phyloP scores from a whole-genome alignment of 306 rosid genomes.

The Glycine latifolia region DNA sequence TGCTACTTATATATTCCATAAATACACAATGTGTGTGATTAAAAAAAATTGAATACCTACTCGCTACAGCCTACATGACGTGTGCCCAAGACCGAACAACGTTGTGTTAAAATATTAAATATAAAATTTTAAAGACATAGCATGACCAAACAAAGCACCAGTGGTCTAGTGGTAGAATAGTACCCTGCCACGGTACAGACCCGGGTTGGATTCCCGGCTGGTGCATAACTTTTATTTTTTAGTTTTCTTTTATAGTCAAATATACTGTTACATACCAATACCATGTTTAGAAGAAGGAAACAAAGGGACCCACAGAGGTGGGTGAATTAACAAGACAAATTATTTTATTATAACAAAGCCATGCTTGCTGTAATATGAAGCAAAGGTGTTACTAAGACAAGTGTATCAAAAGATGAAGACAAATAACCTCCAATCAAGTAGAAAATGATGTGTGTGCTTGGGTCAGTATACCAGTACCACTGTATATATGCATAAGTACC shows the following conservation, averaged over 20 bases:
- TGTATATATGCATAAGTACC: background rate
- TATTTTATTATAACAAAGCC: too few relatives aligned
- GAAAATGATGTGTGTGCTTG: constrained; percentile 29
- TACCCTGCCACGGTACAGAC: constrained; percentile 63
- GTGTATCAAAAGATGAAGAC: too few relatives aligned
- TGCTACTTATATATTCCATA: background rate
- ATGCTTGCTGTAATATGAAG: too few relatives aligned
- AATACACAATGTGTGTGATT: too few relatives aligned
- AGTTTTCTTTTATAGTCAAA: background rate
- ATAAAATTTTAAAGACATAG: too few relatives aligned
- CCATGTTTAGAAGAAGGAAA: background rate
- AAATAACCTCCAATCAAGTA: background rate
- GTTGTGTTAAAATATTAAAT: too few relatives aligned
- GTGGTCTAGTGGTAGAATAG: constrained; percentile 67
- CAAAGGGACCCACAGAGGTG: background rate
- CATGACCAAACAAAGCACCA: constrained; percentile 42
- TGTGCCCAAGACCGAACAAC: too few relatives aligned
- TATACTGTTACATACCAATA: background rate
- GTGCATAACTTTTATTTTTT: constrained; percentile 17
- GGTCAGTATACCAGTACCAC: constrained; percentile 43
- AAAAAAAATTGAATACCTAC: background rate
- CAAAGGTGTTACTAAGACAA: too few relatives aligned
- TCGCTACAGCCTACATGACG: too few relatives aligned
- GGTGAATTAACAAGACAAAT: too few relatives aligned
- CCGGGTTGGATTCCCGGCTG: constrained; percentile 66